Base-by-base conservation (phyloP, 805 yeast genomes). In the Starmerella stigmatis region DNA sequence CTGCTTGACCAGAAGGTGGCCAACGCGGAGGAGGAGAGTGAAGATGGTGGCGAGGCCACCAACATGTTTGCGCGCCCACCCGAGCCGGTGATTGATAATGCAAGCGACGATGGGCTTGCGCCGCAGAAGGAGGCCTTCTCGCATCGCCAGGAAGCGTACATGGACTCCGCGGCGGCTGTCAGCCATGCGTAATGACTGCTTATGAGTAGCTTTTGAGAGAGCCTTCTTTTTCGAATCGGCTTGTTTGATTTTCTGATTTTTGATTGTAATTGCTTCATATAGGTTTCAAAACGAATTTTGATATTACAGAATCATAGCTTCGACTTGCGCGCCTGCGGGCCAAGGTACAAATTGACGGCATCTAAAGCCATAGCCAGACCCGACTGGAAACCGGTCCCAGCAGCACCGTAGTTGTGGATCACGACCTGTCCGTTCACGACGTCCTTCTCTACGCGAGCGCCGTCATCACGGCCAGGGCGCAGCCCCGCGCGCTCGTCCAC, bases 391-490 rank as follows among this genome's bases (percentile, higher is more conserved):
- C 92, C 92, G 20, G 83, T 75, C 25, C 86, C 86, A 8, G 76
- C 84, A 25, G 84, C 81, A 2, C 92, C 92, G 55, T 80, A 79
- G 60, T 80, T 78, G 58, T 84, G 94, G 19, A 84, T 67, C 15
- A 79, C 57, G 1, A 68, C 46, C 44, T 66, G 64, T 2, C 71
- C 74, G 10, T 61, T 65, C 10, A 55, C 46, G 4, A 44, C 48
- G 53, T 79, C 81, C 34, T 62, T 60, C 57, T 81, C 92, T 34
- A 84, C 73, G 43, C 94, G 68, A 5, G 74, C 77, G 4, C 94
- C 94, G 12, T 88, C 92, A 32, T 73, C 69, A 57, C 94, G 71
- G 30, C 79, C 69, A 5, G 94, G 94, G 51, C 94, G 71, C 36
- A 81, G 66, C 0, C 94, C 94, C 6, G 86, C 78, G 1, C 74